phyloP scores from a whole-genome alignment of 345 rosid genomes.

The Cochlearia excelsa region DNA sequence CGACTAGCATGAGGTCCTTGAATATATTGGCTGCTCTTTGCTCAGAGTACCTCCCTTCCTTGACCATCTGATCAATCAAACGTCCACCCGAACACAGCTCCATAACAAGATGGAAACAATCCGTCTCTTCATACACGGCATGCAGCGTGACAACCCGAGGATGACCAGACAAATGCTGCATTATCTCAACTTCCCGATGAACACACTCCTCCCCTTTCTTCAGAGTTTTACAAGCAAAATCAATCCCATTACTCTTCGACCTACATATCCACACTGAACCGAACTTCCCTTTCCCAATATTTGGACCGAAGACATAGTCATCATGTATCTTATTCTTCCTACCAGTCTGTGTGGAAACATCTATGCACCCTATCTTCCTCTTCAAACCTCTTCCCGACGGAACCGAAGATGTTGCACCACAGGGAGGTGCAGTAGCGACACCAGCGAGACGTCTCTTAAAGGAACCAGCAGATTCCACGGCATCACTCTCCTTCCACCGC shows the following conservation, averaged over 20 bases:
- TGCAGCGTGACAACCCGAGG: constrained; percentile 83
- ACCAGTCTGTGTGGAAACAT: constrained; percentile 67
- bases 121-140: constrained; percentile 77
- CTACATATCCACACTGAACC: constrained; percentile 79
- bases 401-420: constrained; percentile 75
- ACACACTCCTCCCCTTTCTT: constrained; percentile 89
- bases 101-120: constrained; percentile 89
- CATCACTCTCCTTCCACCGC: constrained; percentile 70
- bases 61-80: constrained; percentile 76
- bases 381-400: constrained; percentile 80
- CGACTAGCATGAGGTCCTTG: constrained; percentile 81
- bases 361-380: constrained; percentile 98
- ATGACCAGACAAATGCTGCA: constrained; percentile 97
- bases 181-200: constrained; percentile 92
- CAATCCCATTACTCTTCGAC: constrained; percentile 53
- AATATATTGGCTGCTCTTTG: constrained; percentile 78
- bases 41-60: constrained; percentile 62
- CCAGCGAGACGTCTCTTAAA: constrained; percentile 75
- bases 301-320: constrained; percentile 58
- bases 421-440: constrained; percentile 91
- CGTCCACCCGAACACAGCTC: constrained; percentile 90
- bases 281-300: constrained; percentile 78
- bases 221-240: constrained; percentile 81
- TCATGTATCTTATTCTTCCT: constrained; percentile 80
- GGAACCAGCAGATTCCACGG: constrained; percentile 54